Evolutionary conservation across 176 grass and related monocot genomes (phyloP).

Genomic region (Phyllostachys edulis): DNA sequence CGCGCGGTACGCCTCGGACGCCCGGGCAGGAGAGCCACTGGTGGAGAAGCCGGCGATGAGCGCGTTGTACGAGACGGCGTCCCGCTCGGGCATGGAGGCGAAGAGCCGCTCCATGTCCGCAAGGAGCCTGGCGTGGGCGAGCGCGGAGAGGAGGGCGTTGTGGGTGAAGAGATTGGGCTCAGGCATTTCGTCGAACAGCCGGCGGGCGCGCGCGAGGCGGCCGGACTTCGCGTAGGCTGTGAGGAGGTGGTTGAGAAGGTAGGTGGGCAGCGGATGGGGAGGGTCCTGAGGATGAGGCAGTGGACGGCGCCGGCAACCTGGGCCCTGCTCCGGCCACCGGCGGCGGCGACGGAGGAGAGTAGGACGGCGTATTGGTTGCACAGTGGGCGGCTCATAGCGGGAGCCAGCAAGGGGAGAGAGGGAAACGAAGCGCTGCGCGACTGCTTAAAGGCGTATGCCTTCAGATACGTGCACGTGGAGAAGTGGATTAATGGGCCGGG

Average conservation of each 20-base stretch:
- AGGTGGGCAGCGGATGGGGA: conserved; percentile 18
- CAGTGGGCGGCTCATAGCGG: conserved; percentile 28
- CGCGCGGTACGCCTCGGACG: conserved; percentile 4
- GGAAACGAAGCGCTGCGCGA: no score
- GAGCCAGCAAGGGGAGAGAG: not conserved
- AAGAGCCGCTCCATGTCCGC: conserved; percentile 38
- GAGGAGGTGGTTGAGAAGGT: conserved; percentile 56
- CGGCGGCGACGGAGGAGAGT: conserved; percentile 26
- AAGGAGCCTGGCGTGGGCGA: conserved; percentile 31
- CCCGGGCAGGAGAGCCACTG: not conserved
- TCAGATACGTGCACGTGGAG: no score
- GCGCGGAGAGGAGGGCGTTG: conserved; percentile 56
- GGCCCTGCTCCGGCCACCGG: not conserved
- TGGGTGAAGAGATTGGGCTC: conserved; percentile 45
- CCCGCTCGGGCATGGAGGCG: conserved; percentile 34
- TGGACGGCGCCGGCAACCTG: conserved; percentile 24
- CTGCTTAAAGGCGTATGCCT: no score
- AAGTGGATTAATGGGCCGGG: no score
- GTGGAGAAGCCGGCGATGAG: conserved; percentile 45
- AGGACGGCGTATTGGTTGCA: conserved; percentile 43
- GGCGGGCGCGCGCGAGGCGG: conserved; percentile 31
- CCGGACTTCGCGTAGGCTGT: conserved; percentile 36
- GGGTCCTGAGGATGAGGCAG: conserved; percentile 37
- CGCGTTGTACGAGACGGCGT: conserved; percentile 58
- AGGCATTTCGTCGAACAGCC: conserved; percentile 55